Base-by-base conservation (phyloP, 2,329 filamentous ascomycete species). In the Trichocomaceae sp. region DNA sequence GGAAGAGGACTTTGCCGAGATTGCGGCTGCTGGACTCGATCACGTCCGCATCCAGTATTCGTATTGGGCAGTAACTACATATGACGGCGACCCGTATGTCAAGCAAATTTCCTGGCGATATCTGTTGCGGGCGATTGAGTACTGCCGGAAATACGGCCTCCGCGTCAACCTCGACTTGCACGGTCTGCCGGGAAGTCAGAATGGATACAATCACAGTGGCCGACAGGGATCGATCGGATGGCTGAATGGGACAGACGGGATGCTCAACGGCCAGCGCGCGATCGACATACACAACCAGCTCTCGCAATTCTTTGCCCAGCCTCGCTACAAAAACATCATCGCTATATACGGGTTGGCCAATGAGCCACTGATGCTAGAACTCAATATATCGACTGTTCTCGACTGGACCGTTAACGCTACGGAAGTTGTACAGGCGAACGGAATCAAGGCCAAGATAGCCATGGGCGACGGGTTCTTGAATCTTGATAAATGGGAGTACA, bases 171-270 rank as follows among this genome's bases (percentile, higher is more conserved):
- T 99, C 3, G 93, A 99, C 69, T 75, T 96, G 4, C 93, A 99
- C 72, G 90, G 81, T n/a, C 77, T 93, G 0, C 92, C 92, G 0
- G 93, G 93, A 0, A 92, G 87, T 58, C 93, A 97, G 67, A 99
- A 99, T 65, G 93, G 93, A 1, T 97, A 92, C 92, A 96, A 96
- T 64, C 93, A 99, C 71, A 95, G 88, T 62, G 93, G 93, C 0
- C 83, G 84, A 9, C 85, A 87, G 68, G 92, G 93, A 1, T 58
- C 73, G 1, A 92, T 97, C 59, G 80, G 83, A 23, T 99, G 93
- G 93, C 75, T 97, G 39, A 93, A 93, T 63, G 93, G 93, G n/a
- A 86, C 88, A 0, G 79, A 96, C 65, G 92, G 93, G 10, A 77
- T 80, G 1, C 70, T 84, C 13, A 96, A 96, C 68, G 86, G 80